A percentile compares a stretch with the other conserved stretches of the same genome.
Evolutionary conservation across 371 early-diverging fungal species (phyloP).

Genomic region (Mucor saturninus): DNA sequence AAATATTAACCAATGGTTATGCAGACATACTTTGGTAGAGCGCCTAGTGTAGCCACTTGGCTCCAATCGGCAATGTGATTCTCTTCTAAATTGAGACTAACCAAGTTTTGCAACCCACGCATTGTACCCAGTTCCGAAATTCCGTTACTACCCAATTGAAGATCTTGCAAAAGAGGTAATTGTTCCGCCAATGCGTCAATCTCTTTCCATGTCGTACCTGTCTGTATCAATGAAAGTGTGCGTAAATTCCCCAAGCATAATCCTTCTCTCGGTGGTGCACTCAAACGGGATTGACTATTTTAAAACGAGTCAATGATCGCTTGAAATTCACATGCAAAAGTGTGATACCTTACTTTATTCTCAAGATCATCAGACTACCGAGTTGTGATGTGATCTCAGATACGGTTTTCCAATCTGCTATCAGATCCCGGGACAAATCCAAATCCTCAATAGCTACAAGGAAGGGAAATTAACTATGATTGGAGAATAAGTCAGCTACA

Average conservation of each 20-base stretch:
- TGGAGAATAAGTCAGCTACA: background rate
- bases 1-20: background rate
- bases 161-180: constrained; percentile 62
- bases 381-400: constrained; percentile 66
- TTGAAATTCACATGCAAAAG: background rate
- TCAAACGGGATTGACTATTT: constrained; percentile 29
- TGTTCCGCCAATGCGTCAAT: constrained; percentile 51
- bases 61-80: constrained; percentile 66
- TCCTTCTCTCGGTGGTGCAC: constrained; percentile 34
- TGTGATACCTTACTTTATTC: constrained; percentile 58
- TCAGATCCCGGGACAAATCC: constrained; percentile 74
- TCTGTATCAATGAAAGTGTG: constrained; percentile 29
- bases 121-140: constrained; percentile 35
- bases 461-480: background rate
- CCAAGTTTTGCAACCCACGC: constrained; percentile 10
- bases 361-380: constrained; percentile 56
- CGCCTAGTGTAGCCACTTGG: constrained; percentile 51
- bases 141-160: constrained; percentile 70
- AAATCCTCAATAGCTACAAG: constrained; percentile 63
- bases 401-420: constrained; percentile 65
- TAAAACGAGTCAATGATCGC: background rate
- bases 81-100: constrained; percentile 69
- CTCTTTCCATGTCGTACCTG: constrained; percentile 30
- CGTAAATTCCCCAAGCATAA: constrained; percentile 47
- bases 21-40: constrained; percentile 51